phyloP scores from a whole-genome alignment of 2,329 filamentous ascomycete species.

The Arthrobotrys sphaeroides region DNA sequence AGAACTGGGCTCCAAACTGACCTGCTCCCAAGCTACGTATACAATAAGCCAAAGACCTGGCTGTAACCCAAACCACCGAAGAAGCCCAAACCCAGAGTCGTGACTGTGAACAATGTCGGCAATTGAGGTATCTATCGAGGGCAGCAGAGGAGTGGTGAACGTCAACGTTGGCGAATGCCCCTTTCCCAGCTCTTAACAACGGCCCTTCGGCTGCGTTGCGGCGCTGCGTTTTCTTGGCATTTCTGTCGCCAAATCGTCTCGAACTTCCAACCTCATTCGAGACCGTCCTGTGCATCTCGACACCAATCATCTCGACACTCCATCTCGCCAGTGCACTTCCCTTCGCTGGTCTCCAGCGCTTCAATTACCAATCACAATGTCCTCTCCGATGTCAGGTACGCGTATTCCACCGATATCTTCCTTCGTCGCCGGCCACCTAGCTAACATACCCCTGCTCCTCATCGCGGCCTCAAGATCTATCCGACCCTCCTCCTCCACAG shows the following conservation, averaged over 20 bases:
- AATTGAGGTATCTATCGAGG: too few relatives aligned
- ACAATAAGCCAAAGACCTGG: too few relatives aligned
- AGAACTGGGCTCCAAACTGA: too few relatives aligned
- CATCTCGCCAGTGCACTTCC: background rate
- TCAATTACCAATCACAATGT: conserved; percentile 14
- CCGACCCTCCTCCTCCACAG: conserved; percentile 23
- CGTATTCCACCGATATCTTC: background rate
- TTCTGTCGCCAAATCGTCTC: conserved; percentile 49
- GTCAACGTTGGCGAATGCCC: conserved; percentile 1
- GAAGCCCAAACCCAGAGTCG: too few relatives aligned
- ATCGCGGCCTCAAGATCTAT: conserved; percentile 31
- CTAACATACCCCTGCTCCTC: background rate
- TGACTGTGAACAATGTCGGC: too few relatives aligned
- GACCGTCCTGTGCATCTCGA: background rate
- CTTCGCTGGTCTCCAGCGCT: conserved; percentile 12
- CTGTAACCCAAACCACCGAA: too few relatives aligned
- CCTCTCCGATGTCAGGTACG: conserved; percentile 47
- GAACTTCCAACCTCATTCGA: conserved; percentile 18
- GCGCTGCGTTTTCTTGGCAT: conserved; percentile 32
- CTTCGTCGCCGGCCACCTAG: background rate
- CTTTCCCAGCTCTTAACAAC: conserved; percentile 28
- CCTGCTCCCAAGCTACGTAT: too few relatives aligned
- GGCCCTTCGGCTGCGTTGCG: conserved; percentile 25
- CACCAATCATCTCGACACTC: background rate
- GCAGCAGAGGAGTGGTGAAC: too few relatives aligned